Percentiles rank a stretch among this genome's conserved stretches.
Conservation (phyloP, 1,284 basidiomycete species). For the Cronartium ribicola region DNA sequence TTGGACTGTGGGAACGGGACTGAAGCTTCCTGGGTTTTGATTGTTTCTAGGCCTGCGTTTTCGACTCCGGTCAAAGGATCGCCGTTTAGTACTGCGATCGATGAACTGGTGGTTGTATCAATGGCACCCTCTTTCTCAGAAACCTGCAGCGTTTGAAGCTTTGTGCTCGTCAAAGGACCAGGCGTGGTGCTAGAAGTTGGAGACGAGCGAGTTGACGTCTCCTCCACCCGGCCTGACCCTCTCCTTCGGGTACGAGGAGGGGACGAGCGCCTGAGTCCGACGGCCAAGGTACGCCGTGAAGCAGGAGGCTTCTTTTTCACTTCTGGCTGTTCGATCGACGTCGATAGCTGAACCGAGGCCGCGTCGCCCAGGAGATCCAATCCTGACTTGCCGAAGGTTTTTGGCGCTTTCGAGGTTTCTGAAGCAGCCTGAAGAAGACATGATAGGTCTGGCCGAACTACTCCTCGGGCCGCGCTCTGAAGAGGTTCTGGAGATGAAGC, state of each 20-base stretch:
- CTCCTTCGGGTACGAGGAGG: constrained; percentile 18
- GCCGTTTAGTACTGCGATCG: too few species aligned
- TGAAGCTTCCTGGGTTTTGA: too few species aligned
- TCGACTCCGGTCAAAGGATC: too few species aligned
- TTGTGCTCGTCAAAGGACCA: background rate
- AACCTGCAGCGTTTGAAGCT: too few species aligned
- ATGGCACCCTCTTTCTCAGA: too few species aligned
- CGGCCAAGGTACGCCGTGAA: background rate
- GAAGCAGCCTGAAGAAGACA: constrained; percentile 30
- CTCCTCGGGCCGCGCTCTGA: background rate
- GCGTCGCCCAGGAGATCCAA: constrained; percentile 19
- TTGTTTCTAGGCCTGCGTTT: too few species aligned
- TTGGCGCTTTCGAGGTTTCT: constrained; percentile 4
- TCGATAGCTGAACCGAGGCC: constrained; percentile 1
- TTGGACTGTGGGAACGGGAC: too few species aligned
- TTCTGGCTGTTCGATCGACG: background rate
- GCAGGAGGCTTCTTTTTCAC: background rate
- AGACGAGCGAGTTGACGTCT: constrained; percentile 7
- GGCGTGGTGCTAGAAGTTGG: background rate
- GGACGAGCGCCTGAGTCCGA: background rate
- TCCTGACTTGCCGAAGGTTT: background rate
- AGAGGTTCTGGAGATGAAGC: background rate
- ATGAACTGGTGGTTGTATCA: too few species aligned
- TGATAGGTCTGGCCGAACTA: constrained; percentile 15
- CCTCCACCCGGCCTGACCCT: constrained; percentile 31